These are phyloP conservation scores for Anisodus tanguticus DNA, from an alignment of 257 asterid genomes.

Conservation along the genomic window DNA sequence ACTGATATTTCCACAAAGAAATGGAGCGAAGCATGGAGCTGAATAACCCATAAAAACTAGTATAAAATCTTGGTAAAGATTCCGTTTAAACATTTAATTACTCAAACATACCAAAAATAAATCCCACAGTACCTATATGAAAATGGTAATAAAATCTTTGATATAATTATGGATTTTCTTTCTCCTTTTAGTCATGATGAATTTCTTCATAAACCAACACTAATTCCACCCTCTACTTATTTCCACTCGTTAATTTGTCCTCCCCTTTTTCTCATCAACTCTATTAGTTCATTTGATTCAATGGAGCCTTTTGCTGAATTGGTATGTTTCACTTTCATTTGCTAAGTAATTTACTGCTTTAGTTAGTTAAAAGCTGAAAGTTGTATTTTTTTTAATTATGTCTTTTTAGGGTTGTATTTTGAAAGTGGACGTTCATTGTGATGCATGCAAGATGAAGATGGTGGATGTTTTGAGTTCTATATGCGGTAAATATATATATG, in stretches of 20 bases:
- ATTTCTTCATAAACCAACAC: neutral
- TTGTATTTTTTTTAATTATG: neutral
- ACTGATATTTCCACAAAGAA: neutral
- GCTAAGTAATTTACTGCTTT: neutral
- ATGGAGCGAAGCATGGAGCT: neutral
- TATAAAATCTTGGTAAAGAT: conserved; percentile 8
- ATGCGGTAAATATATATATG: conserved; percentile 42
- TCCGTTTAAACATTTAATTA: neutral
- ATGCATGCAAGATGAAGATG: conserved; percentile 55
- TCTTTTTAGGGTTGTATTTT: conserved; percentile 50
- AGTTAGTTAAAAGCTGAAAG: neutral
- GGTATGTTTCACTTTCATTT: conserved; percentile 32
- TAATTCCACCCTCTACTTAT: neutral
- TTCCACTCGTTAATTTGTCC: neutral
- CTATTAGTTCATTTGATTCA: neutral
- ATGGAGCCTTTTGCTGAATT: conserved; percentile 48
- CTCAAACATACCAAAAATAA: neutral
- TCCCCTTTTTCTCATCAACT: neutral
- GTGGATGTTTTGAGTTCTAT: conserved; percentile 52
- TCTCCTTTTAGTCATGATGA: neutral
- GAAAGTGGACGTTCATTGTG: conserved; percentile 57
- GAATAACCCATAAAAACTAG: neutral
- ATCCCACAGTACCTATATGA: no score
- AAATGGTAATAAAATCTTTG: conserved; percentile 20
- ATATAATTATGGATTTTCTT: conserved; percentile 9